These are phyloP conservation scores for Candida rishiriensis DNA, from an alignment of 805 yeast species.

Conservation along the genomic window DNA sequence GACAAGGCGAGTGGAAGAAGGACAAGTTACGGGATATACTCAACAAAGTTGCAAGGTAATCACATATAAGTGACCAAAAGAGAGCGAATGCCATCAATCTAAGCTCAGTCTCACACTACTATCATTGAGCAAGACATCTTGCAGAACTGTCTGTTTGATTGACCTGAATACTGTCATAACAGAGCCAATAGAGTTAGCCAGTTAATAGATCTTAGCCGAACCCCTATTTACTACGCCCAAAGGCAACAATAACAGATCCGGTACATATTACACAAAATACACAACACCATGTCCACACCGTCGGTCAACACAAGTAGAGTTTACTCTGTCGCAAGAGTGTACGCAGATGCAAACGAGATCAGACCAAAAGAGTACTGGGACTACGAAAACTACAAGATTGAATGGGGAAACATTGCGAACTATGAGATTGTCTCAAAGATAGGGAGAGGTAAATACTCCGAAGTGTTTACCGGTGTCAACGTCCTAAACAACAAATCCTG, in stretches of 20 bases:
- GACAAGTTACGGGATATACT: no score
- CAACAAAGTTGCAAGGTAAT: no score
- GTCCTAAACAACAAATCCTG: conserved; percentile 56
- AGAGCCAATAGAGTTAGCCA: no score
- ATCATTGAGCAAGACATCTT: no score
- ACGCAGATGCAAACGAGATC: conserved; percentile 69
- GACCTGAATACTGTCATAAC: no score
- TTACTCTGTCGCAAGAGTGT: conserved; percentile 55
- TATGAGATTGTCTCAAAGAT: conserved; percentile 81
- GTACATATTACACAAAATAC: background rate
- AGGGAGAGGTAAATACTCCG: conserved; percentile 92
- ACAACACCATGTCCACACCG: background rate
- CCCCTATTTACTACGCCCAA: background rate
- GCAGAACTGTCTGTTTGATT: no score
- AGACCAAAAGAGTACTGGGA: conserved; percentile 88
- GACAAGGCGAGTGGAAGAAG: no score
- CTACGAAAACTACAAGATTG: conserved; percentile 59
- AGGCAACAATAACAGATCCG: background rate
- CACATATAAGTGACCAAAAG: no score
- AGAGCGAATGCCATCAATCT: no score
- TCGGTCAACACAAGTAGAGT: conserved; percentile 15
- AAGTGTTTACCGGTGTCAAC: conserved; percentile 83
- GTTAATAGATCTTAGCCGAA: no score
- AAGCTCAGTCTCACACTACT: no score
- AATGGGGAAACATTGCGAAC: conserved; percentile 82